Conservation (phyloP, 1,139 yeast genomes). For the Sugiyamaella grinbergsii region DNA sequence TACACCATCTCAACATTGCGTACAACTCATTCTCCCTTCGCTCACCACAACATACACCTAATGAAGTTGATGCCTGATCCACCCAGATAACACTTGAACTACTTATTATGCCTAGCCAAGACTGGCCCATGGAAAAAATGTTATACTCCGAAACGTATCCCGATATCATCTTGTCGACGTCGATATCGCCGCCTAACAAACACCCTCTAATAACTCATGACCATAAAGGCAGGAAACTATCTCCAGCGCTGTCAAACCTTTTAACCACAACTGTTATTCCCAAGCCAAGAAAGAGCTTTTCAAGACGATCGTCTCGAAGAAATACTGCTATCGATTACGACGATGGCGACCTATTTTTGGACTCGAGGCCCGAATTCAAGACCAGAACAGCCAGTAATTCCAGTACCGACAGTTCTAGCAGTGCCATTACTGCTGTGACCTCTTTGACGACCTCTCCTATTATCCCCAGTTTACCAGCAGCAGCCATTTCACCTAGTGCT, state of each 20-base stretch:
- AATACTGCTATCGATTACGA: background rate
- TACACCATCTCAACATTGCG: no score
- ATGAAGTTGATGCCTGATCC: background rate
- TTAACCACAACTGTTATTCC: conserved; percentile 34
- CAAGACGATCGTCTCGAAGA: background rate
- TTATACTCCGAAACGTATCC: conserved; percentile 5
- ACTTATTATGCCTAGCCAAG: background rate
- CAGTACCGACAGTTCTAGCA: conserved; percentile 17
- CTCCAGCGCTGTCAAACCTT: conserved; percentile 34
- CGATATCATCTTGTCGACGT: conserved; percentile 4
- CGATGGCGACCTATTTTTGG: no score
- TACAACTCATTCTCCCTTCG: no score
- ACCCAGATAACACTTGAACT: background rate
- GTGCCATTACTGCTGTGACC: conserved; percentile 10
- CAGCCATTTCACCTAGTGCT: background rate
- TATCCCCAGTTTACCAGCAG: no score
- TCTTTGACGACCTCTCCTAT: no score
- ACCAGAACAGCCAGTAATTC: conserved; percentile 13
- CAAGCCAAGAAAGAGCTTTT: conserved; percentile 15
- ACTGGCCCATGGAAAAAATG: background rate
- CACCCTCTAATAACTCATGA: conserved; percentile 25
- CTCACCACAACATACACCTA: no score
- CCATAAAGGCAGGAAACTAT: conserved; percentile 31
- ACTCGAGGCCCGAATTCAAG: conserved; percentile 4
- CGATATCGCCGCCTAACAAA: conserved; percentile 11